Conservation (phyloP, 257 asterid species). For the Solanum neorickii region DNA sequence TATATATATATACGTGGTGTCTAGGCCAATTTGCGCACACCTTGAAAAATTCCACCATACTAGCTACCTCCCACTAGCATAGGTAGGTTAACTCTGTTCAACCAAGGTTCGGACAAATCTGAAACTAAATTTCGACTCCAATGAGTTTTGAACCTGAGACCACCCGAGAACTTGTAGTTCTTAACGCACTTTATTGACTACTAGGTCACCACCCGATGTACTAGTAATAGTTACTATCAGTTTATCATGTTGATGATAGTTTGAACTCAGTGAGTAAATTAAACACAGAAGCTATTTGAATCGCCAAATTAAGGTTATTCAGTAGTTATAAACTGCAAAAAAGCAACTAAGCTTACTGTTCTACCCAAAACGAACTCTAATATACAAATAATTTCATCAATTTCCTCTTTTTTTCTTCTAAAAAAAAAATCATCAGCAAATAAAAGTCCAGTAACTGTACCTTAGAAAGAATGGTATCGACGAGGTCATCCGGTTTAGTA, state of each 20-base stretch:
- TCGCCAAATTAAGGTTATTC: background rate
- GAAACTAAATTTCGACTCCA: background rate
- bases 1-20: background rate
- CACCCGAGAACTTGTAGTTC: background rate
- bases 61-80: background rate
- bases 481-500: constrained; percentile 45
- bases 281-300: background rate
- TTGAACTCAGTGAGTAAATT: background rate
- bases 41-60: background rate
- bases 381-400: background rate
- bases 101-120: background rate
- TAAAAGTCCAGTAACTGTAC: constrained; percentile 3
- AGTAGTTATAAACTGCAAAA: background rate
- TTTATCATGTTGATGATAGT: background rate
- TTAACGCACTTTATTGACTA: background rate
- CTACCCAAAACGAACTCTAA: background rate
- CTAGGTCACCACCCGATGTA: background rate
- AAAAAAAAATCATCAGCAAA: background rate
- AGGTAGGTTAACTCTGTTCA: background rate
- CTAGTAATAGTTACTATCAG: background rate
- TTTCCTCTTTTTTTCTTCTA: background rate
- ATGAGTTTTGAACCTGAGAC: background rate
- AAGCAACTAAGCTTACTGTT: background rate
- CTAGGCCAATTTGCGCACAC: background rate
- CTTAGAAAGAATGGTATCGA: constrained; percentile 50